Conservation (phyloP, 805 yeast species). For the Phaffomyces antillensis region DNA sequence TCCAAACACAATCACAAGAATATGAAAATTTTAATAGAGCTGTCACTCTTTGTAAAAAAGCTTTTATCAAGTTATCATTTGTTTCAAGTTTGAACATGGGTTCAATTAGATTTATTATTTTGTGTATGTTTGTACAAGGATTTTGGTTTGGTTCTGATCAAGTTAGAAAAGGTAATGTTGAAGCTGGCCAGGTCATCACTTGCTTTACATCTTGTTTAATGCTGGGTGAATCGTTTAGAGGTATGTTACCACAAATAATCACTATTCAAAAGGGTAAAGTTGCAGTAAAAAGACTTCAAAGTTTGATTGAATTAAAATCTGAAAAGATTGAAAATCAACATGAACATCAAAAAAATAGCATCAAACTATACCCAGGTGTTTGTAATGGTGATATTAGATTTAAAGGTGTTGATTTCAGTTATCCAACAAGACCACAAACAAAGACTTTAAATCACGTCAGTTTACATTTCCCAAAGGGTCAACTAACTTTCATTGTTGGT, state of each 20-base stretch:
- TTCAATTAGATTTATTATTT: conserved; percentile 45
- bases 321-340: conserved; percentile 5
- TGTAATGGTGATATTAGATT: conserved; percentile 49
- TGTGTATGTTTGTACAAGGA: conserved; percentile 82
- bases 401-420: conserved; percentile 51
- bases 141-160: conserved; percentile 84
- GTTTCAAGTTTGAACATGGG: conserved; percentile 51
- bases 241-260: conserved; percentile 49
- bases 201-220: conserved; percentile 77
- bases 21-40: conserved; percentile 30
- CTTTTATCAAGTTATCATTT: conserved; percentile 39
- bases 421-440: conserved; percentile 47
- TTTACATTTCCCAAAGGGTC: conserved; percentile 38
- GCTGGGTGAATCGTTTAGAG: conserved; percentile 55
- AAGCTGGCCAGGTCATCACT: conserved; percentile 63
- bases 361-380: conserved; percentile 17
- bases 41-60: conserved; percentile 25
- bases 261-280: conserved; percentile 65
- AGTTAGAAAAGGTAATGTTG: conserved; percentile 42
- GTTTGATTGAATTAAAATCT: conserved; percentile 27
- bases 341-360: conserved; percentile 10
- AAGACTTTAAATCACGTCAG: conserved; percentile 41
- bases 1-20: conserved; percentile 53
- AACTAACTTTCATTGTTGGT: conserved; percentile 67
- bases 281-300: conserved; percentile 47